Conservation (phyloP, 352 stramenopile genomes). For the Blastocystis sp. region DNA sequence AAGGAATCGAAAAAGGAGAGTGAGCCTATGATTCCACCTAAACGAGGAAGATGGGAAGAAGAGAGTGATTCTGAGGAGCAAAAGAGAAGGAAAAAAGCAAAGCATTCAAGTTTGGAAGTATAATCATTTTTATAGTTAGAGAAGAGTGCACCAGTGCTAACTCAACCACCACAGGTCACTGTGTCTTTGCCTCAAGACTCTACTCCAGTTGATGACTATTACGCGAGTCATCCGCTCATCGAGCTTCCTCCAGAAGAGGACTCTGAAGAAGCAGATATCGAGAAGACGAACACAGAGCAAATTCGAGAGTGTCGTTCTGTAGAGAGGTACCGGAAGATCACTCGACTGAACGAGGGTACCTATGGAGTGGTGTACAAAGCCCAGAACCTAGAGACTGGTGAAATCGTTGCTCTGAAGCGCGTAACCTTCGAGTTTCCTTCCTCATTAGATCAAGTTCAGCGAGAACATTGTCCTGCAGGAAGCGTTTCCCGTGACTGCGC, state of each 20-base stretch:
- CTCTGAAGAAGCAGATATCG: background rate
- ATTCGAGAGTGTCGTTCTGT: constrained; percentile 53
- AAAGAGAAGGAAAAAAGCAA: constrained; percentile 44
- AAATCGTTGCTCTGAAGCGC: constrained; percentile 83
- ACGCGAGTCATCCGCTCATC: constrained; percentile 10
- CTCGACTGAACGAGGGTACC: constrained; percentile 85
- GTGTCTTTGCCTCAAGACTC: background rate
- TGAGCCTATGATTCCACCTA: background rate
- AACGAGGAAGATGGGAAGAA: constrained; percentile 46
- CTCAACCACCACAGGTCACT: background rate
- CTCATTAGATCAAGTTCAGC: constrained; percentile 55
- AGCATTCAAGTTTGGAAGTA: background rate
- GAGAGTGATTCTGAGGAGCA: constrained; percentile 35
- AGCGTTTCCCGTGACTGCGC: constrained; percentile 75
- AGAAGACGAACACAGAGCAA: background rate
- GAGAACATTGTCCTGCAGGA: constrained; percentile 66
- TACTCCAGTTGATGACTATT: constrained; percentile 16
- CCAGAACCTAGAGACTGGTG: constrained; percentile 78
- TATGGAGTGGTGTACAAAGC: constrained; percentile 95
- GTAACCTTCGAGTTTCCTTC: constrained; percentile 1
- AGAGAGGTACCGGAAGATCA: constrained; percentile 73
- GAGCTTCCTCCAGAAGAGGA: constrained; percentile 27
- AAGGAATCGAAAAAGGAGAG: background rate
- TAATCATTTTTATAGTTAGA: background rate
- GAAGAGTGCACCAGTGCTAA: background rate